Conservation (phyloP, 495 filamentous ascomycete species). For the Alectoria sarmentosa region DNA sequence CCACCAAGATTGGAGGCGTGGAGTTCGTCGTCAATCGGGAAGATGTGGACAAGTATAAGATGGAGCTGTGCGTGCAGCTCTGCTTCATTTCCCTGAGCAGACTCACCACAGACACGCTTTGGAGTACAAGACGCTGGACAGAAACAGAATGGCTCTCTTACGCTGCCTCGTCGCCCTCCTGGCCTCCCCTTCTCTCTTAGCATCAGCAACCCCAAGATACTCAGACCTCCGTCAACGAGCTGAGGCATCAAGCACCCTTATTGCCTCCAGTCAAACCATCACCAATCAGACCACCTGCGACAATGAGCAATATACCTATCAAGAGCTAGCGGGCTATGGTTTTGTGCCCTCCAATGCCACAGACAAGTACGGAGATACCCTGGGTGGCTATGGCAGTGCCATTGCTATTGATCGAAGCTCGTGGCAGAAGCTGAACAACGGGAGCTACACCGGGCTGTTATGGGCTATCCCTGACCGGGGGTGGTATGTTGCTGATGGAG, state of each 20-base stretch:
- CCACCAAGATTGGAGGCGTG: background rate
- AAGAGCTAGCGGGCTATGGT: slow-evolving; percentile 66
- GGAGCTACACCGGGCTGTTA: slow-evolving; percentile 55
- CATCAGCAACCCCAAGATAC: slow-evolving; percentile 1
- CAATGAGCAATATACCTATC: slow-evolving; percentile 57
- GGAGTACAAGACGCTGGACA: background rate
- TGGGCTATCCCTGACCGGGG: slow-evolving; percentile 67
- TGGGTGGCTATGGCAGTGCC: slow-evolving; percentile 62
- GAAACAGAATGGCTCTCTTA: slow-evolving; percentile 3
- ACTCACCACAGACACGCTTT: no score
- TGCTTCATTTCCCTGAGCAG: background rate
- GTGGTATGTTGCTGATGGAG: slow-evolving; percentile 40
- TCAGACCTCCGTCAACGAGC: background rate
- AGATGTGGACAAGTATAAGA: background rate
- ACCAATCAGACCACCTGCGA: slow-evolving; percentile 56
- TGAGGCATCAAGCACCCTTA: background rate
- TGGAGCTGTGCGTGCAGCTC: background rate
- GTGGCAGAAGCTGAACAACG: slow-evolving; percentile 53
- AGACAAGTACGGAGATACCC: slow-evolving; percentile 69
- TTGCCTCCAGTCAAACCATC: slow-evolving; percentile 10
- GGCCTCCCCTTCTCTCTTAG: background rate
- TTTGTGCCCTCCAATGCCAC: slow-evolving; percentile 49
- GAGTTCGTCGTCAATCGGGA: background rate
- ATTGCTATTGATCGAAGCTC: slow-evolving; percentile 54
- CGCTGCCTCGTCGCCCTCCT: slow-evolving; percentile 3